Evolutionary conservation across 2,329 filamentous ascomycete genomes (phyloP), one percentile per base, ranked within the genome.

Genomic region (Moelleriella libera): DNA sequence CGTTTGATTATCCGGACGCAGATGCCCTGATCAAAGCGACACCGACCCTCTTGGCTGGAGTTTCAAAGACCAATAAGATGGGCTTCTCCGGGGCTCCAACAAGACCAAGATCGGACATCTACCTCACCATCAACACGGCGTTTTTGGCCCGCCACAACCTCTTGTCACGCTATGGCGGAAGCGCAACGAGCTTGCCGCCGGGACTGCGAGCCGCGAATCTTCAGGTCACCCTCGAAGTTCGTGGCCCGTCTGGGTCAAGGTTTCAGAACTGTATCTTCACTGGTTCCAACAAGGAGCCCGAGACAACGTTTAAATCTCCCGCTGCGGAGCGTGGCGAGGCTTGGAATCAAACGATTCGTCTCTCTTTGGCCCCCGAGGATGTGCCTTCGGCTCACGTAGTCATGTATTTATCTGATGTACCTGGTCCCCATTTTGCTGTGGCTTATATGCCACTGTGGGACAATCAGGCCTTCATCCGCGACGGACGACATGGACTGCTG

Each of bases 371-470:
- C 0, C 81, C 87, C 0, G 75, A 85, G 45, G 84, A 96, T 54
- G 90, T 98, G 1, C 75, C 82, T 2, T 79, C 80, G 28, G 82
- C 85, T 9, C 92, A 98, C 67, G 70, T 97, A 30, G 85, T 94
- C 34, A 85, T 98, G 76, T 89, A 87, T 54, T 69, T 98, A 47
- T 83, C 88, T 7, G 88, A 97, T 65, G 78, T 85, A 45, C 88
- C 90, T 0, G 83, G 84, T 47, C 83, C 87, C 43, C 88, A 92
- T 0, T 96, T 97, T 62, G 90, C 92, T 2, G 74, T 97, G 42
- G 86, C 86, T 11, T 89, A 94, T 74, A 82, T 98, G 70, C 92
- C 92, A 0, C 71, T 98, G 2, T 98, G 94, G 92, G 85, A 90
- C 46, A 79, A 87, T 29, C 81, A 88, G 49, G 90, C 92, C 0